phyloP scores from a whole-genome alignment of 2,329 filamentous ascomycete species.

The Colletotrichum eremochloae region DNA sequence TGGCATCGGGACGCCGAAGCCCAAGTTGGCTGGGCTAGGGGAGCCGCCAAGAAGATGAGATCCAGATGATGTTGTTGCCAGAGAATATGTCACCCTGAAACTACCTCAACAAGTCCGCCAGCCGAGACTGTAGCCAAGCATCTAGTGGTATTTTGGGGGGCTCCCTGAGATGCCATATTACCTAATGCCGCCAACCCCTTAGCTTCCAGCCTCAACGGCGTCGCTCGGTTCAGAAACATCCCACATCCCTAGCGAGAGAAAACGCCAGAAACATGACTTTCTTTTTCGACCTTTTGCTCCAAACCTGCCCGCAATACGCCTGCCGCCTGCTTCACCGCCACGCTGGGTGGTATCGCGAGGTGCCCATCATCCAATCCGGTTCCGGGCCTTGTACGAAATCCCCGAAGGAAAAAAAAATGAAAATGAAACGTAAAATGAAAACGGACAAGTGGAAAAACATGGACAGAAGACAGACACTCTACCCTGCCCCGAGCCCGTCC shows the following conservation, averaged over 20 bases:
- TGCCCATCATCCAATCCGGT: background rate
- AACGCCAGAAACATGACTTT: constrained; percentile 22
- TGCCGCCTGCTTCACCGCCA: constrained; percentile 14
- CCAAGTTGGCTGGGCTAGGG: background rate
- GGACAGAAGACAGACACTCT: background rate
- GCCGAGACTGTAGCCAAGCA: background rate
- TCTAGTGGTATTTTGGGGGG: background rate
- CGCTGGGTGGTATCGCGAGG: constrained; percentile 18
- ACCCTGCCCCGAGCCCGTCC: no score
- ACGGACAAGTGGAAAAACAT: background rate
- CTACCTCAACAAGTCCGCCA: constrained; percentile 29
- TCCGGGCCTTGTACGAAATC: background rate
- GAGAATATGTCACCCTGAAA: background rate
- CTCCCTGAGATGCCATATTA: constrained; percentile 16
- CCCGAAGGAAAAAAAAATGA: background rate
- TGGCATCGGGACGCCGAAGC: background rate
- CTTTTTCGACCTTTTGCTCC: constrained; percentile 3
- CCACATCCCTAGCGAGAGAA: background rate
- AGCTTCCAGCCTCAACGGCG: constrained; percentile 2
- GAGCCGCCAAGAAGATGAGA: background rate
- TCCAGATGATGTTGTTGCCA: background rate
- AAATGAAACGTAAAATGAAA: background rate
- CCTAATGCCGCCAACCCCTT: constrained; percentile 21
- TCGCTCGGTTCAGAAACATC: background rate
- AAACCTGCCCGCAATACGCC: constrained; percentile 3